Percentiles rank a stretch among this genome's conserved stretches.
Evolutionary conservation across 139 green algal species (phyloP).

Genomic region (Closterium sp.): DNA sequence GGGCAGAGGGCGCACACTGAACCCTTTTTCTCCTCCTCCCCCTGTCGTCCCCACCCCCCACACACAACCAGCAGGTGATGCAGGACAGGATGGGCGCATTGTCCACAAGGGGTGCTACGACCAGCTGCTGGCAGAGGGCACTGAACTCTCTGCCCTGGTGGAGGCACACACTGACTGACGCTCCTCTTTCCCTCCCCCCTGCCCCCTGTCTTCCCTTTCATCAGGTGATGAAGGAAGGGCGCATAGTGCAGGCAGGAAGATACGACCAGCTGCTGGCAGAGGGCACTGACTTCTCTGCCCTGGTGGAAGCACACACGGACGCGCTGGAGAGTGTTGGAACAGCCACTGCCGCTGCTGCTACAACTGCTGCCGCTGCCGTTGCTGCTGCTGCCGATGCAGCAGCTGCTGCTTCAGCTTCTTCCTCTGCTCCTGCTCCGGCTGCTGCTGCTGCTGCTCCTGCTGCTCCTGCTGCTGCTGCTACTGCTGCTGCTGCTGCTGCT

Average conservation of each 20-base stretch:
- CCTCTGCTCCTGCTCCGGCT: not conserved
- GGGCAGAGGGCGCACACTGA: no score
- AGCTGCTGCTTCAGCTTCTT: not conserved
- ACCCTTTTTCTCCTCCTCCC: no score
- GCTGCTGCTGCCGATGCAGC: no score
- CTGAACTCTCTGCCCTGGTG: constrained; percentile 63
- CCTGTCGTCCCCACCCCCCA: no score
- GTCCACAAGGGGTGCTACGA: constrained; percentile 63
- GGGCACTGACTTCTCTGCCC: constrained; percentile 60
- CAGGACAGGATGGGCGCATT: constrained; percentile 53
- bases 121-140: constrained; percentile 61
- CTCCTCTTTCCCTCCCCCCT: no score
- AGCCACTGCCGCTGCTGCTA: not conserved
- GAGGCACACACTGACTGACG: constrained; percentile 29
- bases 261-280: constrained; percentile 63
- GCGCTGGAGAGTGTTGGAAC: constrained; percentile 33
- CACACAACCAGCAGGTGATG: constrained; percentile 27
- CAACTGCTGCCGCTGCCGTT: not conserved
- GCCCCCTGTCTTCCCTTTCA: no score
- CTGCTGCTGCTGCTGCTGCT: no score
- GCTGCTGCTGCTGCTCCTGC: not conserved
- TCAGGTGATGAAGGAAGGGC: constrained; percentile 53
- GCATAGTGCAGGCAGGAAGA: constrained; percentile 59
- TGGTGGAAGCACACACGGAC: constrained; percentile 56
- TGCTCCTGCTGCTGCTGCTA: no score